Evolutionary conservation across 108 stramenopile genomes (phyloP), one percentile per base, ranked within the genome.

Genomic region (Cyclotella kingstonii): DNA sequence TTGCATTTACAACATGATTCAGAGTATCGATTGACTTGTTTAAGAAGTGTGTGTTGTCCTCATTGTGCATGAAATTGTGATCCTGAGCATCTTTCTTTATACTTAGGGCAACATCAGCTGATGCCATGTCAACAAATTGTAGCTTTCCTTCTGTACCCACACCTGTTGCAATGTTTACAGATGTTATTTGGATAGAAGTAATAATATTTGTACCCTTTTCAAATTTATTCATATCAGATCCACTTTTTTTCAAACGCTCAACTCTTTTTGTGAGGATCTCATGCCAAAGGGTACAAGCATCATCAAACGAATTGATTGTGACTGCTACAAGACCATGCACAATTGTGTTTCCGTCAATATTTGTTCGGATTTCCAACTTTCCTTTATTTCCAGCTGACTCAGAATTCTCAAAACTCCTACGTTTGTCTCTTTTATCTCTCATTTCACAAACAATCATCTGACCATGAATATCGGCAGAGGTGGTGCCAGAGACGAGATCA

Each of bases 101-200:
- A 39, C 46, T 52, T 30, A 44, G 64, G 10, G 67, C 54, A 29
- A 87, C 44, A 48, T 93, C 83, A 5, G 91, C 77, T 21, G 77
- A 77, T 4, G 91, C 91, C 56, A 90, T 63, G 54, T 93, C 88
- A 12, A 88, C 86, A 66, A 87, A 93, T 71, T 93, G 88, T 43
- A 90, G 73, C 60, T 71, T 86, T 15, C 91, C 91, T 28, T 48
- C 55, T 9, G 82, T 83, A 15, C 80, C 76, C 1, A 81, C 70
- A 9, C 88, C 85, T n/a, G 91, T 86, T 9, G 83, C 73, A 42
- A 85, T 67, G 43, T 93, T 93, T 8, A 63, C 80, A 44, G 91
- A 93, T 19, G 55, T 56, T 21, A 93, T 70, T 49, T 80, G 76
- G 22, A 93, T 35, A 6, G 91, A 84, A 15, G 85, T 77, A 51